These are phyloP conservation scores for Micromonas pusilla DNA, from an alignment of 139 green algal genomes.

Conservation along the genomic window DNA sequence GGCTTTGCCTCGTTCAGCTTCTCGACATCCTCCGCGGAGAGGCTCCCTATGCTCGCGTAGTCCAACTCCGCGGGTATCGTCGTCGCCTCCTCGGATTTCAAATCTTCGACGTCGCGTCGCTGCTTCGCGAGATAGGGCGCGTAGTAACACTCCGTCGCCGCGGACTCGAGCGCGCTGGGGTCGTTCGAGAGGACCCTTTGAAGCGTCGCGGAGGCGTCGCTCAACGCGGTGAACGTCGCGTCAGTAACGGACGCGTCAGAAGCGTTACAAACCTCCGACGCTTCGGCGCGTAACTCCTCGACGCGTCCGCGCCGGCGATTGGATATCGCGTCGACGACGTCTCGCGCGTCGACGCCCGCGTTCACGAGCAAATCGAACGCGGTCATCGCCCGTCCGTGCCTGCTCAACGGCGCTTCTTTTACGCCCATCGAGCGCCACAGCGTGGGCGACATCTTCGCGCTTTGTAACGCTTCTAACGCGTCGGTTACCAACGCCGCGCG, in stretches of 20 bases:
- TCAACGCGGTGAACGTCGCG: no score
- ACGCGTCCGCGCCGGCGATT: no score
- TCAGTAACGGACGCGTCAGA: no score
- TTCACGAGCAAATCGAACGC: no score
- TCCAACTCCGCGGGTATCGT: constrained; percentile 42
- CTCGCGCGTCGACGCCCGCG: no score
- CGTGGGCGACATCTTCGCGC: not conserved
- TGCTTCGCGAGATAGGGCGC: constrained; percentile 44
- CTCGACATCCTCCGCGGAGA: constrained; percentile 54
- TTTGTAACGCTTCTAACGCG: not conserved
- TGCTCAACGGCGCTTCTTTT: no score
- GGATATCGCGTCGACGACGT: no score
- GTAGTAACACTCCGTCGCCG: constrained; percentile 49
- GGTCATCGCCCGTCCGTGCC: no score
- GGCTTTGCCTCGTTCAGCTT: constrained; percentile 44
- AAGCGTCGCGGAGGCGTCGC: no score
- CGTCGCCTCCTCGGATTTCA: constrained; percentile 46
- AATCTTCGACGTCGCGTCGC: constrained; percentile 36
- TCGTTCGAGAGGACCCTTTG: not conserved
- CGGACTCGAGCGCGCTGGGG: constrained; percentile 27
- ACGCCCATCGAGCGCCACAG: no score
- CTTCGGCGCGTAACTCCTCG: no score
- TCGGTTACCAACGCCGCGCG: not conserved
- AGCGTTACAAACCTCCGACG: no score
- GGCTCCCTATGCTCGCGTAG: constrained; percentile 31